Conservation (phyloP, 352 stramenopile genomes). For the Phytophthora multivora region DNA sequence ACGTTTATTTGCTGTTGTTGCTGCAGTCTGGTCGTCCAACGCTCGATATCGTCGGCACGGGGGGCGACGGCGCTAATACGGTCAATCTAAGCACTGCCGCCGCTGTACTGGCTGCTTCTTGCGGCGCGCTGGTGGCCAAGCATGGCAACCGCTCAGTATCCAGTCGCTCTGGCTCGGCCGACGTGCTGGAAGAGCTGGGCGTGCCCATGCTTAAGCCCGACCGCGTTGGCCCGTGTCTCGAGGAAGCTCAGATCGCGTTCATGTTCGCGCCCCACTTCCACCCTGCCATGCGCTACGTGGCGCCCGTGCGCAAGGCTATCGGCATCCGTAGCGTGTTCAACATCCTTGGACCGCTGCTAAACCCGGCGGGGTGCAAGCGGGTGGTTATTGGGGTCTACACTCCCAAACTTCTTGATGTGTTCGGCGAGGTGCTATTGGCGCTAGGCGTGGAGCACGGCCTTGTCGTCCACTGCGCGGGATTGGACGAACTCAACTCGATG, state of each 20-base stretch:
- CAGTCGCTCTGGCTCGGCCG: constrained; percentile 93
- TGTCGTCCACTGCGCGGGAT: constrained; percentile 97
- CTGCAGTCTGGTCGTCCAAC: constrained; percentile 70
- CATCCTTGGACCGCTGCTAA: constrained; percentile 98
- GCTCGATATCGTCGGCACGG: constrained; percentile 99
- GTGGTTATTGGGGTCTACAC: constrained; percentile 99
- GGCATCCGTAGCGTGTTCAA: constrained; percentile 98
- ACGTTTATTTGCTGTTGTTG: constrained; percentile 12
- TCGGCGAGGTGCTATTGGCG: constrained; percentile 84
- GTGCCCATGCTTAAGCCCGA: constrained; percentile 94
- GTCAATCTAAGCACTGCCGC: constrained; percentile 98
- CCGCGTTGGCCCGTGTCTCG: constrained; percentile 93
- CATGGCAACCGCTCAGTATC: constrained; percentile 97
- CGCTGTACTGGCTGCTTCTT: constrained; percentile 94
- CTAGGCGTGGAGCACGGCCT: constrained; percentile 97
- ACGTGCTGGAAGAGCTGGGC: constrained; percentile 97
- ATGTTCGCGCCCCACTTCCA: constrained; percentile 98
- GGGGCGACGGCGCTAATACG: constrained; percentile 97
- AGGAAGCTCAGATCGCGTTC: constrained; percentile 94
- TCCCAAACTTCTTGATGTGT: constrained; percentile 89
- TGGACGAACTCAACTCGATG: constrained; percentile 99
- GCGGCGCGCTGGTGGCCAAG: constrained; percentile 95
- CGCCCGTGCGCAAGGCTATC: constrained; percentile 96
- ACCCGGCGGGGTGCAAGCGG: constrained; percentile 94
- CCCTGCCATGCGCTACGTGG: constrained; percentile 95